Percentiles rank a stretch among this genome's conserved stretches.
Conservation (phyloP, 2,329 filamentous ascomycete genomes). For the Diplodia mutila region DNA sequence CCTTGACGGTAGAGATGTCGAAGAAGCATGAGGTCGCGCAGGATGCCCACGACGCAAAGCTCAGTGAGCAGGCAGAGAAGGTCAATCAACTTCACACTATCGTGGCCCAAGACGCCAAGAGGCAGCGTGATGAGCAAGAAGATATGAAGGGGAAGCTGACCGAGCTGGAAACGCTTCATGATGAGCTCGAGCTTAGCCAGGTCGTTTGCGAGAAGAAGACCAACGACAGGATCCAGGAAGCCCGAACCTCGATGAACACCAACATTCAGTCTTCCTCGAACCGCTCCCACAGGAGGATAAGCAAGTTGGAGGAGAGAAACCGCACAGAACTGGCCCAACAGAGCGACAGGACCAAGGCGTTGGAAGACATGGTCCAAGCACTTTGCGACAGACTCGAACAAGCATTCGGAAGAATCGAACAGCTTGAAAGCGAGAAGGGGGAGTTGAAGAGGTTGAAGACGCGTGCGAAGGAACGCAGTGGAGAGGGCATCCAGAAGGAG, state of each 20-base stretch:
- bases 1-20: neutral
- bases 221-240: neutral
- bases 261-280: too few relatives aligned
- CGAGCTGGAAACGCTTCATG: neutral
- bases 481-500: too few relatives aligned
- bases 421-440: neutral
- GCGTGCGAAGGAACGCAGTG: too few relatives aligned
- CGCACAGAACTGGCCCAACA: neutral
- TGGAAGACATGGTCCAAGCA: neutral
- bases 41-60: neutral
- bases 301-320: neutral
- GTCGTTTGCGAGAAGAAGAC: neutral
- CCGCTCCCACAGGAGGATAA: too few relatives aligned
- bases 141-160: neutral
- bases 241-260: too few relatives aligned
- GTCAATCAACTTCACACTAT: neutral
- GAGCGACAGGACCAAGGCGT: neutral
- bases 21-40: too few relatives aligned
- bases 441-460: neutral
- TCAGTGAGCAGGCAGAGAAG: neutral
- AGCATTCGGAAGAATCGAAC: neutral
- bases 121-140: neutral
- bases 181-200: neutral
- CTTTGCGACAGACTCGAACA: neutral
- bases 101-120: neutral